Evolutionary conservation across 306 rosid species (phyloP), one percentile per base, ranked within the genome.

Genomic region (Dryas octopetala): DNA sequence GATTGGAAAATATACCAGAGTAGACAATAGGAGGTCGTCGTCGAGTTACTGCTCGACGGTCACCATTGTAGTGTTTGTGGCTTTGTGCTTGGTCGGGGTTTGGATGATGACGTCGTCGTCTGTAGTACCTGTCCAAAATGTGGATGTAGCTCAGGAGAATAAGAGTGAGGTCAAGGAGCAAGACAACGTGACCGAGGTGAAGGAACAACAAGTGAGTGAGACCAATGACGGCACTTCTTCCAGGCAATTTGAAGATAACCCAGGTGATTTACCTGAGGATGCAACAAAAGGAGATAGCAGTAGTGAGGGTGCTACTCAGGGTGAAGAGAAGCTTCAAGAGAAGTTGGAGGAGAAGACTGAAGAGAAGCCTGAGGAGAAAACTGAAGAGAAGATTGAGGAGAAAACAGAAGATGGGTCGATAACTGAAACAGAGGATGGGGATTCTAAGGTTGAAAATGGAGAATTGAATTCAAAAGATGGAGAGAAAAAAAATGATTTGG

Each of bases 81-180:
- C 91, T 17, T 77, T 95, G 79, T 90, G 93, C 68, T 83, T 95
- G 89, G 94, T 90, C 54, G 98, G 97, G 57, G 70, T 91, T 78
- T 95, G 98, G 98, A 92, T 95, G 97, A 83, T 95, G 91, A 90
- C 96, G 14, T 95, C 98, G 0, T 91, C 96, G 9, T 89, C 97
- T 15, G 90, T 86, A 48, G 97, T 86, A 75, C 96, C 97, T 4
- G 90, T 62, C 62, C 95, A 88, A 77, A 90, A 90, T 74, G 89
- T 73, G 8, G 98, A 89, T 71, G 85, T 86, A 51, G 54, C 89
- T 68, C 76, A 61, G 80, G 92, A 82, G 72, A 88, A 50, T 71
- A 91, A 90, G 77, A 78, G 66, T 70, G 91, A 75, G 66, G 85
- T 84, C 41, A 80, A 79, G 72, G 88, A 78, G 54, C 82, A 52